These are phyloP conservation scores for Liriodendron chinense DNA, from an alignment of 164 flowering plant genomes.

Conservation along the genomic window DNA sequence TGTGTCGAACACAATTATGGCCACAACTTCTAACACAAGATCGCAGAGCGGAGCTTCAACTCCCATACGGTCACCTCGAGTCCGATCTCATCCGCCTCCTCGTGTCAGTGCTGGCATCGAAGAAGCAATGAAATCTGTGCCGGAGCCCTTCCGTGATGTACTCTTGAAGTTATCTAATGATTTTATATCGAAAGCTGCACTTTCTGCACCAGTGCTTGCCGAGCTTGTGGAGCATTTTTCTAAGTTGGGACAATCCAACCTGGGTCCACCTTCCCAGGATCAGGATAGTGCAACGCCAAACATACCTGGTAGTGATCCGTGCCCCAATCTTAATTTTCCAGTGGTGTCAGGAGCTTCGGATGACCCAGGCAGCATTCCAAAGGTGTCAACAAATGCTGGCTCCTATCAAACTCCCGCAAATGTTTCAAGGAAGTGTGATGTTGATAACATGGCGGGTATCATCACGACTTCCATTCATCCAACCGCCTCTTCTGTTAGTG, in stretches of 20 bases:
- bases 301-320: constrained; percentile 8
- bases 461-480: too few relatives aligned
- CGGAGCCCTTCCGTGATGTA: constrained; percentile 49
- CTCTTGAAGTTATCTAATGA: constrained; percentile 44
- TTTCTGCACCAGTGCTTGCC: constrained; percentile 43
- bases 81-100: constrained; percentile 21
- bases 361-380: constrained; percentile 5
- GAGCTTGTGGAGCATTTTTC: constrained; percentile 46
- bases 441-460: too few relatives aligned
- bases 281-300: constrained; percentile 16
- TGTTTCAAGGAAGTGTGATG: background rate
- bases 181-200: constrained; percentile 11
- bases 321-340: constrained; percentile 6
- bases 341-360: constrained; percentile 12
- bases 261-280: constrained; percentile 21
- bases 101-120: constrained; percentile 25
- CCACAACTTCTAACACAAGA: constrained; percentile 18
- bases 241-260: constrained; percentile 31
- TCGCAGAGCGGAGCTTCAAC: constrained; percentile 50
- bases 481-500: too few relatives aligned
- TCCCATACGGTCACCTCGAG: constrained; percentile 37
- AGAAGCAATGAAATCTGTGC: constrained; percentile 45
- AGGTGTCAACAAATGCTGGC: constrained; percentile 6
- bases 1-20: constrained; percentile 23
- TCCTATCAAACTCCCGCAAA: constrained; percentile 1